Conservation (phyloP, 1,284 basidiomycete genomes). For the Grifola frondosa region DNA sequence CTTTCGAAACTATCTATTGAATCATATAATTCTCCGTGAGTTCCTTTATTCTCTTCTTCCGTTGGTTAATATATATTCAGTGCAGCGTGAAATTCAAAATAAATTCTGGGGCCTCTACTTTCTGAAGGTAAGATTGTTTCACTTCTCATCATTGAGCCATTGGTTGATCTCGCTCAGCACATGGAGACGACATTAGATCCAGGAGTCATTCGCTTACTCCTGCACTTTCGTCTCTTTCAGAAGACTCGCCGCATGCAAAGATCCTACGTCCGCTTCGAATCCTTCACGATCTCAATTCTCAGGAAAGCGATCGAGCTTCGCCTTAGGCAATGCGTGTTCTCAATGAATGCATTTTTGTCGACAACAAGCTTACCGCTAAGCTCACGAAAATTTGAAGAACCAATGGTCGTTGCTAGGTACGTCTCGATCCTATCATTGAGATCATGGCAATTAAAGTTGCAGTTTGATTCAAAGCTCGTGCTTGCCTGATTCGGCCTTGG, state of each 20-base stretch:
- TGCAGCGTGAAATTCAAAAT: conserved; percentile 89
- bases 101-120: conserved; percentile 80
- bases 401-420: conserved; percentile 95
- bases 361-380: conserved; percentile 97
- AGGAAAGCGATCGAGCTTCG: conserved; percentile 55
- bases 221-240: conserved; percentile 69
- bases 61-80: no score
- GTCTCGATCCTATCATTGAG: conserved; percentile 16
- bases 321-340: conserved; percentile 52
- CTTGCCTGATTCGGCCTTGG: conserved; percentile 92
- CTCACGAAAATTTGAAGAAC: conserved; percentile 95
- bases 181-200: conserved; percentile 28
- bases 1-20: no score
- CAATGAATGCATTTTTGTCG: conserved; percentile 84
- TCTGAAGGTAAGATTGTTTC: conserved; percentile 50
- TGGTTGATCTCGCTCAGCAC: conserved; percentile 26
- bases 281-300: conserved; percentile 73
- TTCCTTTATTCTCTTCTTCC: no score
- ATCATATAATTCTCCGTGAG: no score
- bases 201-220: conserved; percentile 62
- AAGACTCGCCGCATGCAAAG: conserved; percentile 83
- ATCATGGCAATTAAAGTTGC: no score
- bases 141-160: conserved; percentile 1
- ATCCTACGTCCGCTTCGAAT: conserved; percentile 89
- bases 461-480: conserved; percentile 69